phyloP scores from a whole-genome alignment of 2,329 filamentous ascomycete genomes.

The Drechslerella dactyloides region DNA sequence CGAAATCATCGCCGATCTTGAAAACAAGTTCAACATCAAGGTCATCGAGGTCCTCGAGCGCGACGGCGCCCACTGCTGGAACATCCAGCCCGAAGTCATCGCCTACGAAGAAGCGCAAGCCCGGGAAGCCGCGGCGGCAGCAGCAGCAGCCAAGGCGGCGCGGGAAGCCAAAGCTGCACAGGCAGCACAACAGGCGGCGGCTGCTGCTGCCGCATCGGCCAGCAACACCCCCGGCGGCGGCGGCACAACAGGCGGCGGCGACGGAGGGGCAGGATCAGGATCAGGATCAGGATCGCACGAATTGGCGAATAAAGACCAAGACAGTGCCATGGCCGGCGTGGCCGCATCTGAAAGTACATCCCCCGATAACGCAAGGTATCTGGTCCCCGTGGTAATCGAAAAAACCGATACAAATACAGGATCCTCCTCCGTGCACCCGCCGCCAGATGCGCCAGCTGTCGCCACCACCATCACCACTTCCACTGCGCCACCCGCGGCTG shows the following conservation, averaged over 20 bases:
- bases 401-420: conserved; percentile 47
- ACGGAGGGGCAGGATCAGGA: conserved; percentile 17
- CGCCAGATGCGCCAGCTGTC: conserved; percentile 4
- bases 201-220: neutral
- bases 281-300: conserved; percentile 32
- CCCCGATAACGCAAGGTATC: conserved; percentile 47
- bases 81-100: conserved; percentile 37
- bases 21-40: conserved; percentile 14
- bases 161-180: neutral
- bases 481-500: conserved; percentile 1
- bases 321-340: conserved; percentile 31
- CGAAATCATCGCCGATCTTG: conserved; percentile 34
- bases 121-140: conserved; percentile 26
- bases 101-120: conserved; percentile 34
- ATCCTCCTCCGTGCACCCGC: conserved; percentile 32
- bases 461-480: neutral
- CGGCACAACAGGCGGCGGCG: too few species aligned
- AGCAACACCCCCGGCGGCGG: conserved; percentile 13
- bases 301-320: conserved; percentile 4
- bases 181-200: conserved; percentile 6
- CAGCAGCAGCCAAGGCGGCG: conserved; percentile 14
- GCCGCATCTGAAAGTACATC: conserved; percentile 49
- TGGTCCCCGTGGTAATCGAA: conserved; percentile 50
- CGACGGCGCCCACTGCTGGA: conserved; percentile 25
- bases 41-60: conserved; percentile 21